Evolutionary conservation across 2,329 filamentous ascomycete species (phyloP).

Genomic region (Penicillium sp.): DNA sequence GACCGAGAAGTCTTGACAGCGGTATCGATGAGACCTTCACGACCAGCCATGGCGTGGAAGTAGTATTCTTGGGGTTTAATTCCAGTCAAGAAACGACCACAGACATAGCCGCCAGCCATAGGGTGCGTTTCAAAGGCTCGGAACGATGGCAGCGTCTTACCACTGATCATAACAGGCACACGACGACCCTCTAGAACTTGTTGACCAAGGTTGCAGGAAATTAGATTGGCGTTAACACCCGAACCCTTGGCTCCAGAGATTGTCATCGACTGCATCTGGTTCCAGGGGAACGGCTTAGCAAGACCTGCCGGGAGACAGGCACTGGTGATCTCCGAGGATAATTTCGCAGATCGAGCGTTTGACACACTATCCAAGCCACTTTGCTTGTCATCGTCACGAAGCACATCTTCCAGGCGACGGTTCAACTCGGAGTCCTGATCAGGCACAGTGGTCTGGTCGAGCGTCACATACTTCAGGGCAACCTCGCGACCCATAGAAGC

Average conservation of each 20-base stretch:
- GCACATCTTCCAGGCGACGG: slow-evolving; percentile 78
- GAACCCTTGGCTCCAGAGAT: slow-evolving; percentile 92
- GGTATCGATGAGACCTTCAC: slow-evolving; percentile 97
- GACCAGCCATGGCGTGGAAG: slow-evolving; percentile 98
- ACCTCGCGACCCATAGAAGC: slow-evolving; percentile 70
- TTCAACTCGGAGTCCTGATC: slow-evolving; percentile 68
- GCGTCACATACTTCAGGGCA: slow-evolving; percentile 81
- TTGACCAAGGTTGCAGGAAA: slow-evolving; percentile 95
- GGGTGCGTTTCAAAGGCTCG: slow-evolving; percentile 85
- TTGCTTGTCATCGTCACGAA: slow-evolving; percentile 88
- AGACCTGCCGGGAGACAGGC: slow-evolving; percentile 78
- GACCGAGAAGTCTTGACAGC: slow-evolving; percentile 97
- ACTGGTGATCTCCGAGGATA: slow-evolving; percentile 76
- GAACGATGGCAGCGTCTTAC: slow-evolving; percentile 93
- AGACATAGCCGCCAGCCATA: slow-evolving; percentile 87
- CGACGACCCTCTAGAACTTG: slow-evolving; percentile 92
- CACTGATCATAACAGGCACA: slow-evolving; percentile 96
- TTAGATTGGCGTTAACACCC: slow-evolving; percentile 90
- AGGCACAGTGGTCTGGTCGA: slow-evolving; percentile 63
- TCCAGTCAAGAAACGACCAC: slow-evolving; percentile 94
- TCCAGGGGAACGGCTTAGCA: slow-evolving; percentile 88
- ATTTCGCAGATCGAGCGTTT: slow-evolving; percentile 64
- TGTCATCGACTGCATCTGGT: slow-evolving; percentile 99
- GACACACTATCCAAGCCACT: slow-evolving; percentile 84
- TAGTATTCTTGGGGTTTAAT: slow-evolving; percentile 97